Evolutionary conservation across 768 basidiomycete genomes (phyloP), one percentile per base, ranked within the genome.

Genomic region (Collybia nuda): DNA sequence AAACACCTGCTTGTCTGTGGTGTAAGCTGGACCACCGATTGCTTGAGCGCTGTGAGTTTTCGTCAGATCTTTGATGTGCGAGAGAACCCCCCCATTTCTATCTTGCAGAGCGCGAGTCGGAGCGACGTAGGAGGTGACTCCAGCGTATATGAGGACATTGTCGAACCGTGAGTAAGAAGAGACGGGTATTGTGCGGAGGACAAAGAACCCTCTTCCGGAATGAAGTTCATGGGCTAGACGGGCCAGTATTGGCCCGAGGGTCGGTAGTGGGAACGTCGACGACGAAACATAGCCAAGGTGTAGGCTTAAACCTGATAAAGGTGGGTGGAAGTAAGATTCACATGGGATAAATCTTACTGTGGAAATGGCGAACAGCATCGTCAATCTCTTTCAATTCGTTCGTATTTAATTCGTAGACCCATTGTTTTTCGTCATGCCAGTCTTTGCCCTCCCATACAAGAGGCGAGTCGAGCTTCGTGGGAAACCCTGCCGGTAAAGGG

Each of bases 361-460:
- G 62, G 44, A 70, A 73, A 51, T 69, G 58, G 17, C 58, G 59
- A 17, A 73, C 56, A 6, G 72, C 74, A 15, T 58, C 57, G 36
- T 69, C 59, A 15, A 75, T 72, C 54, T 75, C 74, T 28, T 63
- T 56, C 15, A 75, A 56, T 24, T 74, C 62, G 5, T 51, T 57
- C 1, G 53, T 21, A 15, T 52, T 65, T 12, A 75, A 61, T 1
- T 65, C 59, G 51, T 68, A 72, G 4, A 72, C 73, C 71, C 73
- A 75, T 51, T 73, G 64, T 28, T 64, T 64, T 47, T 73, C 71
- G 38, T 64, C 63, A 21, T 63, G 64, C 67, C 68, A 76, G 48
- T 76, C 73, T 19, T 67, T 69, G 2, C 74, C 72, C 59, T 76
- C 71, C 74, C 74, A 76, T 17, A 73, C 74, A 7, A 74, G 59